A percentile compares a stretch with the other conserved stretches of the same genome.
phyloP scores from a whole-genome alignment of 106 monocot species.

The Narthecium ossifragum region DNA sequence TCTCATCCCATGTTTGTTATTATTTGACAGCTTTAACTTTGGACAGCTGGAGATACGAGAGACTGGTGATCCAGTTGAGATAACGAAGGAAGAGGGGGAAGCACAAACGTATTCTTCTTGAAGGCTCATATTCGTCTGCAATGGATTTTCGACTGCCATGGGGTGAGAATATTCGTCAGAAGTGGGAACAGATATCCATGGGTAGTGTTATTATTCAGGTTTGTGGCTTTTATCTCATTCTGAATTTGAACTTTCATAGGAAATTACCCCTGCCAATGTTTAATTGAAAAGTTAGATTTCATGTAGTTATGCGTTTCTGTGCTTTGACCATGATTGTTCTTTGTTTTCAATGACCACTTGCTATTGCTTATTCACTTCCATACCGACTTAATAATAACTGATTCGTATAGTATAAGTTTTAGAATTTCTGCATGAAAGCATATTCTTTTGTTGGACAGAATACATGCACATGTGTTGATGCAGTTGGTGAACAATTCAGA shows the following conservation, averaged over 20 bases:
- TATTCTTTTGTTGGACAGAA: constrained; percentile 13
- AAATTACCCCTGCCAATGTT: neutral
- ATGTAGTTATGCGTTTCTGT: neutral
- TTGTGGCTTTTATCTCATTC: neutral
- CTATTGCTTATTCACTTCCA: neutral
- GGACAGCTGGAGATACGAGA: too few relatives aligned
- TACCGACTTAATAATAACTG: neutral
- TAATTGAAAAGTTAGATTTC: neutral
- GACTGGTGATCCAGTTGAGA: too few relatives aligned
- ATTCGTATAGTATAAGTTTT: neutral
- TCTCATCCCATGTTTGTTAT: too few relatives aligned
- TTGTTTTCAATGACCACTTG: neutral
- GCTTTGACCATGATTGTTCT: neutral
- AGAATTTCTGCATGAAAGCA: neutral
- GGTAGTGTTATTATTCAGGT: constrained; percentile 12
- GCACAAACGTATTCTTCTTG: neutral
- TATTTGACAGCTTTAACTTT: too few relatives aligned
- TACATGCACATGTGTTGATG: constrained; percentile 15
- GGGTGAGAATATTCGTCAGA: constrained; percentile 6
- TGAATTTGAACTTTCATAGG: neutral
- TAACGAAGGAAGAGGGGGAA: neutral
- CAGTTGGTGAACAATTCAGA: constrained; percentile 10
- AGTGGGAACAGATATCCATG: neutral
- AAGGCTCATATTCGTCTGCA: neutral
- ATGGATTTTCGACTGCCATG: constrained; percentile 15